Conservation (phyloP, 257 asterid species). For the Handroanthus guayacan region DNA sequence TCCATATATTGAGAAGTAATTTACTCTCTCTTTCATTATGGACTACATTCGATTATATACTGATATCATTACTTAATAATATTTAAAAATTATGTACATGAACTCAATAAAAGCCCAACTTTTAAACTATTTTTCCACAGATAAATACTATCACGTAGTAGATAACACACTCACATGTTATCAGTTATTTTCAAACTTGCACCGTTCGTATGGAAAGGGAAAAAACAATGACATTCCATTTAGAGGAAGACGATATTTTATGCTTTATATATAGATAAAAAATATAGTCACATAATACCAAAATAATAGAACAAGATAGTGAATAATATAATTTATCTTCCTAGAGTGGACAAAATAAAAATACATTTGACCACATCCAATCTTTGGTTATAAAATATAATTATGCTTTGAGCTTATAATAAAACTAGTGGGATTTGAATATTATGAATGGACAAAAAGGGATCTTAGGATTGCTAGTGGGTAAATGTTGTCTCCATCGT, state of each 20-base stretch:
- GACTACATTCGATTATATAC: no score
- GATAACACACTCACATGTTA: no score
- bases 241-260: neutral
- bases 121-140: no score
- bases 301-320: slow-evolving; percentile 14
- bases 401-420: neutral
- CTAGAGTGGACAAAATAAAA: slow-evolving; percentile 31
- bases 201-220: no score
- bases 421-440: slow-evolving; percentile 20
- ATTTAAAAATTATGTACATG: no score
- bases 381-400: neutral
- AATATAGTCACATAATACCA: slow-evolving; percentile 22
- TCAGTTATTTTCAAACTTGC: no score
- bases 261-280: neutral
- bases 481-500: slow-evolving; percentile 44
- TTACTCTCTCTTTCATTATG: neutral
- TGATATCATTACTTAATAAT: no score
- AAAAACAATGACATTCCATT: no score
- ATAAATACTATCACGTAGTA: no score
- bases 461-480: slow-evolving; percentile 37
- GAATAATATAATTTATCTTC: slow-evolving; percentile 9
- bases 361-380: slow-evolving; percentile 5
- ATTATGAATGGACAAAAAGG: slow-evolving; percentile 25
- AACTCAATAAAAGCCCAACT: no score
- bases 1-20: neutral